A percentile compares a stretch with the other conserved stretches of the same genome.
Conservation (phyloP, 2,329 filamentous ascomycete species). For the Colletotrichum zoysiae region DNA sequence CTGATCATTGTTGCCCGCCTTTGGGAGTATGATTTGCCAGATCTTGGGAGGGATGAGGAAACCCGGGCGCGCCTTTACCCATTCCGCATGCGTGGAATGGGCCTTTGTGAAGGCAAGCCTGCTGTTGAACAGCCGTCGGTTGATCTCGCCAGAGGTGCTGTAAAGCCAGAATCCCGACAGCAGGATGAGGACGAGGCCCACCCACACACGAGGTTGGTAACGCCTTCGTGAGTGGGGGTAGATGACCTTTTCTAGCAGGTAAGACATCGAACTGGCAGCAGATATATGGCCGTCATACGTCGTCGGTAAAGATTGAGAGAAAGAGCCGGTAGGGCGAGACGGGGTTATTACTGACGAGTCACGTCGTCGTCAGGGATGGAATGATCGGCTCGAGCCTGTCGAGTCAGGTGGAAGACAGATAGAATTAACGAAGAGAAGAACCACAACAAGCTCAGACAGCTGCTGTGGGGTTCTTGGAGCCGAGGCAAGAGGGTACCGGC, state of each 20-base stretch:
- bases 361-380: too few species aligned
- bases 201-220: background rate
- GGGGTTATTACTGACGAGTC: too few species aligned
- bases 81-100: background rate
- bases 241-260: background rate
- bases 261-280: background rate
- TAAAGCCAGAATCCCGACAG: slow-evolving; percentile 10
- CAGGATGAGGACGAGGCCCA: background rate
- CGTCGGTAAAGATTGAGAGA: background rate
- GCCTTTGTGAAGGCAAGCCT: background rate
- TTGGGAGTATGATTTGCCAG: slow-evolving; percentile 40
- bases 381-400: too few species aligned
- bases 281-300: background rate
- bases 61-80: background rate
- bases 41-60: slow-evolving; percentile 26
- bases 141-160: background rate
- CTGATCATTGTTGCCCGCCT: background rate
- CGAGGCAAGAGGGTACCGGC: too few species aligned
- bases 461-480: too few species aligned
- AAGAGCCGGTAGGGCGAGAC: background rate
- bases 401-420: too few species aligned
- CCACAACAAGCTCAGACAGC: too few species aligned
- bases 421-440: too few species aligned
- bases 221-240: background rate
- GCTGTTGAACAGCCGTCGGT: background rate